Evolutionary conservation across 495 filamentous ascomycete species (phyloP).

Genomic region (Podospora pseudocomata): DNA sequence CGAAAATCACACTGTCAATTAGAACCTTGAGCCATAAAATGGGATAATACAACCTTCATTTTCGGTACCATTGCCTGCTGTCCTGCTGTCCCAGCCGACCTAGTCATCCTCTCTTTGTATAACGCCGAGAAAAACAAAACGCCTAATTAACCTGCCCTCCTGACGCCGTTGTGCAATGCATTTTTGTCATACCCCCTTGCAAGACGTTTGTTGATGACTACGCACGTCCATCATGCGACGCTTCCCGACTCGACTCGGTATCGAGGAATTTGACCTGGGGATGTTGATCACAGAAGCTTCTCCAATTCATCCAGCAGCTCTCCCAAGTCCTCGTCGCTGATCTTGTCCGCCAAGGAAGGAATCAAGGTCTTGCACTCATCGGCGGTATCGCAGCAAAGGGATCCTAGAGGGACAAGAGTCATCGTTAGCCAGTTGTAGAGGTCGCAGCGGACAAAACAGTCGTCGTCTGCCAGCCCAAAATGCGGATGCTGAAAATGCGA

Average conservation of each 20-base stretch:
- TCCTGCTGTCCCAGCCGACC: background rate
- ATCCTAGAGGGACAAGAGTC: constrained; percentile 50
- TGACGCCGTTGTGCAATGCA: background rate
- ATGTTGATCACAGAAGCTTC: constrained; percentile 50
- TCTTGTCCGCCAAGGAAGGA: constrained; percentile 83
- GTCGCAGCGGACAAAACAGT: constrained; percentile 5
- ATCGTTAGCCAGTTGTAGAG: constrained; percentile 9
- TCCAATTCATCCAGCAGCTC: constrained; percentile 85
- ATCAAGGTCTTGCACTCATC: constrained; percentile 97
- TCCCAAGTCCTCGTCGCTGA: constrained; percentile 79
- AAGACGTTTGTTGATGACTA: background rate
- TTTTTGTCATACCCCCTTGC: background rate
- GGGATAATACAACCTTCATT: background rate
- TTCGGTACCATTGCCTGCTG: background rate
- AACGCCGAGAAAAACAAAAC: background rate
- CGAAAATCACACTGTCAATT: too few species aligned
- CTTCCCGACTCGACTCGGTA: background rate
- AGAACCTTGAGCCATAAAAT: too few species aligned
- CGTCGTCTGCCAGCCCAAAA: background rate
- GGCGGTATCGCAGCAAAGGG: constrained; percentile 82
- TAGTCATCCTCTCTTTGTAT: background rate
- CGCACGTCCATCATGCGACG: background rate
- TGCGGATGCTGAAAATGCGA: background rate
- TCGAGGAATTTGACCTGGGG: too few species aligned
- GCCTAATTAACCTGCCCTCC: too few species aligned